These are phyloP conservation scores for Agaricus bisporus DNA, from an alignment of 768 basidiomycete species.

Conservation along the genomic window DNA sequence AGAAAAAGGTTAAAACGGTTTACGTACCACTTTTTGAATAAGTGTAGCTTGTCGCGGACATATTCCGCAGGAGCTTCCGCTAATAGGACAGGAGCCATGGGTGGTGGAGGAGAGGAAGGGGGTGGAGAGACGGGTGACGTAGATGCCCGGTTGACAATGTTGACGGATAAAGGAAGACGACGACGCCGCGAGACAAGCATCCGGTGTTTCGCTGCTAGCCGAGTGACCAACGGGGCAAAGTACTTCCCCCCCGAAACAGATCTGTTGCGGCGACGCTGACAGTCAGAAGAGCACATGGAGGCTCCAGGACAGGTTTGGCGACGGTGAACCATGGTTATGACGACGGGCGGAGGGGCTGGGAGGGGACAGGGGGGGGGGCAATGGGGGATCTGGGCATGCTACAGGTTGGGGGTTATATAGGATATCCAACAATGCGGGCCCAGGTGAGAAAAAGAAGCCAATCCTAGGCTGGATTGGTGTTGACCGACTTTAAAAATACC, in stretches of 20 bases:
- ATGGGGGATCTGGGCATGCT: background rate
- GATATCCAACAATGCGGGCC: background rate
- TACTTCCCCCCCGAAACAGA: background rate
- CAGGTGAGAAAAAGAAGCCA: conserved; percentile 5
- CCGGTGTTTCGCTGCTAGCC: conserved; percentile 6
- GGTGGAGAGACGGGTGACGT: background rate
- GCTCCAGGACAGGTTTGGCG: conserved; percentile 4
- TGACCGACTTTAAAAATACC: background rate
- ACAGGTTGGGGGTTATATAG: background rate
- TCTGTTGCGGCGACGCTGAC: conserved; percentile 4
- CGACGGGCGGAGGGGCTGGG: too few relatives aligned
- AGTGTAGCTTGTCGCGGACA: background rate
- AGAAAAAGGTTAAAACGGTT: background rate
- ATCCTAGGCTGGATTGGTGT: conserved; percentile 2
- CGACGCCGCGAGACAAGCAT: conserved; percentile 2
- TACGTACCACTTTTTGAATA: conserved; percentile 8
- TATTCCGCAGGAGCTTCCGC: background rate
- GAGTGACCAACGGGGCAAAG: conserved; percentile 4
- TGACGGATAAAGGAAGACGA: conserved; percentile 2
- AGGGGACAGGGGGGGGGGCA: background rate
- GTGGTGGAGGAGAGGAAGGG: background rate
- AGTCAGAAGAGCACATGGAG: background rate
- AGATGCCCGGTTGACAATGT: background rate
- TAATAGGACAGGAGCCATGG: background rate
- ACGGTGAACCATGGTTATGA: background rate